phyloP scores from a whole-genome alignment of 2,329 filamentous ascomycete species.

The Scedosporium aurantiacum region DNA sequence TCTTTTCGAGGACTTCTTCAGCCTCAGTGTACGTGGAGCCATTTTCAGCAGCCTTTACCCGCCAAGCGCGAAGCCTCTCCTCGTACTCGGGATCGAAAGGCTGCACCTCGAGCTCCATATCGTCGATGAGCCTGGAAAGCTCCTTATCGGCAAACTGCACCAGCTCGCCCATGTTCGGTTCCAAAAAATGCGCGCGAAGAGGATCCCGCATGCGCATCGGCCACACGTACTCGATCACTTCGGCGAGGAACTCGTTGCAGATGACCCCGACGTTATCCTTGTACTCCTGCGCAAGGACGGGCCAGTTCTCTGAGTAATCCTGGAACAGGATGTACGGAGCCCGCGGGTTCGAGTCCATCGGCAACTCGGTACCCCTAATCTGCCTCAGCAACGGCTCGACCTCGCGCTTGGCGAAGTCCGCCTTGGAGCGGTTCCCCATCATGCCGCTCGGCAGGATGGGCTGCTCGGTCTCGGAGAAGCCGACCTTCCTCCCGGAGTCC shows the following conservation, averaged over 20 bases:
- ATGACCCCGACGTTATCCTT: constrained; percentile 43
- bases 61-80: constrained; percentile 36
- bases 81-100: constrained; percentile 44
- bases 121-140: constrained; percentile 33
- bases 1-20: constrained; percentile 43
- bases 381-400: constrained; percentile 38
- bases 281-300: constrained; percentile 39
- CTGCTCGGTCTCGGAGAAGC: constrained; percentile 21
- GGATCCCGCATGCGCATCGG: constrained; percentile 40
- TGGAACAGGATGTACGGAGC: constrained; percentile 44
- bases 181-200: constrained; percentile 36
- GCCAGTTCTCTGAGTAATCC: constrained; percentile 41
- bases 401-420: constrained; percentile 34
- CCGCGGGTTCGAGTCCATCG: constrained; percentile 40
- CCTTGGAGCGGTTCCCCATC: constrained; percentile 29
- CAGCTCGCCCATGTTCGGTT: constrained; percentile 34
- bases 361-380: constrained; percentile 40
- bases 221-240: constrained; percentile 40
- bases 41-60: constrained; percentile 27
- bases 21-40: constrained; percentile 37
- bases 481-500: constrained; percentile 37
- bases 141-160: constrained; percentile 35
- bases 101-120: constrained; percentile 41
- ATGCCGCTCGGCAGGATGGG: constrained; percentile 15
- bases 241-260: constrained; percentile 41